A percentile compares a stretch with the other conserved stretches of the same genome.
Evolutionary conservation across 495 filamentous ascomycete species (phyloP).

Genomic region (Hyaloscypha variabilis): DNA sequence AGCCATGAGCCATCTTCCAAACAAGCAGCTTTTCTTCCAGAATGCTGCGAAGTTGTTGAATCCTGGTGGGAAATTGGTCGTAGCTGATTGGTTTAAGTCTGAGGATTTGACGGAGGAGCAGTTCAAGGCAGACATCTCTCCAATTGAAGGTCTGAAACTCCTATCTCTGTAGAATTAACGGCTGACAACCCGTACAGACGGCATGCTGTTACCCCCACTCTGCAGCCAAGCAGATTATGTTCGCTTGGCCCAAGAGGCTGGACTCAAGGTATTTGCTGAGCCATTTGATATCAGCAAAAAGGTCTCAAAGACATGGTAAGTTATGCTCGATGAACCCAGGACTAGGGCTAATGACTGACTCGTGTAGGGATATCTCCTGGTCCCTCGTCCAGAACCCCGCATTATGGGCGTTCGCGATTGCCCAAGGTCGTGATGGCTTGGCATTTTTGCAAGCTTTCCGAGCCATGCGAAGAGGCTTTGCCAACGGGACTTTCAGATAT

Average conservation of each 20-base stretch:
- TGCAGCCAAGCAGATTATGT: constrained; percentile 54
- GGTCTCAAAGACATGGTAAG: constrained; percentile 61
- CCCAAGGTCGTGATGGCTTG: constrained; percentile 58
- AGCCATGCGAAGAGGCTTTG: constrained; percentile 60
- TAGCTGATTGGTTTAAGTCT: constrained; percentile 60
- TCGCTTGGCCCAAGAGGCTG: constrained; percentile 45
- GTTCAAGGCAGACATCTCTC: constrained; percentile 53
- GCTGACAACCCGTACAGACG: constrained; percentile 39
- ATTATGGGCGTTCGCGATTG: constrained; percentile 59
- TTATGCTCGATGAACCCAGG: constrained; percentile 12
- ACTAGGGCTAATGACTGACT: neutral
- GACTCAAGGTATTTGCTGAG: constrained; percentile 40
- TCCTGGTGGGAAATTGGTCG: constrained; percentile 47
- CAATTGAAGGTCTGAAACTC: constrained; percentile 47
- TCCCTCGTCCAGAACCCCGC: constrained; percentile 55
- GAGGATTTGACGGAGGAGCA: constrained; percentile 44
- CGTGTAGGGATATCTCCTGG: constrained; percentile 63
- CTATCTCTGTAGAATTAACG: neutral
- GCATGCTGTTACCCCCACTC: constrained; percentile 57
- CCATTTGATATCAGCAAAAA: constrained; percentile 59
- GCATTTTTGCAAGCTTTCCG: constrained; percentile 61
- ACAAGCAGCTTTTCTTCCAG: constrained; percentile 56
- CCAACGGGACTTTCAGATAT: constrained; percentile 58
- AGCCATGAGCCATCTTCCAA: constrained; percentile 58
- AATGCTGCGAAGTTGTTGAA: constrained; percentile 48